Percentiles rank a stretch among this genome's conserved stretches.
Evolutionary conservation across 257 asterid species (phyloP).

Genomic region (Salvia miltiorrhiza): DNA sequence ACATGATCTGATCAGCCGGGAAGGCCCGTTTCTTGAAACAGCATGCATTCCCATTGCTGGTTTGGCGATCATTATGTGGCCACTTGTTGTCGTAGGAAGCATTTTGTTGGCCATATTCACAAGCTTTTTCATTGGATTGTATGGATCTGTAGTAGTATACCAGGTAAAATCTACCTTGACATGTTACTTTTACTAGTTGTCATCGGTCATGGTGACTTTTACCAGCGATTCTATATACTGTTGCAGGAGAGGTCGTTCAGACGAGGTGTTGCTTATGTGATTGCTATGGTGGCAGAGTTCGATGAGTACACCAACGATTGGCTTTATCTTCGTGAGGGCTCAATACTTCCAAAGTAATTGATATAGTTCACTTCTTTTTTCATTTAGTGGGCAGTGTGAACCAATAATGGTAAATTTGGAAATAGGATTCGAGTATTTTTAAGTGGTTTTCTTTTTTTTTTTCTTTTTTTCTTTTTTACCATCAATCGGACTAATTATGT

Average conservation of each 20-base stretch:
- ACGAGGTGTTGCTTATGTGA: slow-evolving; percentile 71
- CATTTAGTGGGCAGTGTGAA: no score
- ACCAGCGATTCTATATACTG: not conserved
- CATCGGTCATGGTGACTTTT: not conserved
- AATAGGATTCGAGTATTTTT: not conserved
- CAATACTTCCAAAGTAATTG: slow-evolving; percentile 83
- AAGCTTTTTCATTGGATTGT: slow-evolving; percentile 80
- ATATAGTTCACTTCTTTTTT: not conserved
- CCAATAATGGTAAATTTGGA: not conserved
- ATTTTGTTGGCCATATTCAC: slow-evolving; percentile 64
- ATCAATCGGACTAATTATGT: slow-evolving; percentile 21
- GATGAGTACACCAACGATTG: slow-evolving; percentile 96
- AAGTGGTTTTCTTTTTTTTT: no score
- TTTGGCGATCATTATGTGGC: slow-evolving; percentile 88
- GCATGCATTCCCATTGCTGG: slow-evolving; percentile 98
- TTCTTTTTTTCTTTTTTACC: no score
- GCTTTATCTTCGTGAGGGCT: slow-evolving; percentile 94
- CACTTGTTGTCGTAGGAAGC: slow-evolving; percentile 80
- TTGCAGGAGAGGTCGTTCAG: slow-evolving; percentile 79
- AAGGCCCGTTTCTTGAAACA: slow-evolving; percentile 90
- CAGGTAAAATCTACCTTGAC: slow-evolving; percentile 46
- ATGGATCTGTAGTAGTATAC: slow-evolving; percentile 77
- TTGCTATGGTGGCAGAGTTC: slow-evolving; percentile 94
- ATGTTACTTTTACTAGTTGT: not conserved
- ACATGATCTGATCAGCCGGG: slow-evolving; percentile 85